Percentiles rank a stretch among this genome's conserved stretches.
Conservation (phyloP, 306 rosid species). For the Prunus fruticosa region DNA sequence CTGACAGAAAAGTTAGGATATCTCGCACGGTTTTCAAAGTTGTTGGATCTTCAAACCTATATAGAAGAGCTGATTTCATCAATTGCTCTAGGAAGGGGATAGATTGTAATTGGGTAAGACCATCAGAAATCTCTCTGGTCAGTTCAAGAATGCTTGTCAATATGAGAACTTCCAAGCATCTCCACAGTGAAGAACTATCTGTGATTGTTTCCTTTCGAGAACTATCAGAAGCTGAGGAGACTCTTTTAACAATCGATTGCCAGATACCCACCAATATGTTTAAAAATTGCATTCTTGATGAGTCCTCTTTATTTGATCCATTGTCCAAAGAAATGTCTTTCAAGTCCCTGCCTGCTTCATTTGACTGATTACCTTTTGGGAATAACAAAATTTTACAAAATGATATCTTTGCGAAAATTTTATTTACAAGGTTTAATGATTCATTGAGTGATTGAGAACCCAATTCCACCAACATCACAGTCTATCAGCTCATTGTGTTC, state of each 20-base stretch:
- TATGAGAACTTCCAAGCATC: conserved; percentile 58
- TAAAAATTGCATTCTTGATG: conserved; percentile 46
- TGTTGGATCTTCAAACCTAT: conserved; percentile 67
- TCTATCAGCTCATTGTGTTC: conserved; percentile 54
- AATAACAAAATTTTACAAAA: conserved; percentile 61
- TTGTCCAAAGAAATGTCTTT: conserved; percentile 34
- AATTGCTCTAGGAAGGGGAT: conserved; percentile 69
- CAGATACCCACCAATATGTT: conserved; percentile 62
- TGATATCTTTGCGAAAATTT: conserved; percentile 60
- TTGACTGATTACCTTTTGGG: conserved; percentile 28
- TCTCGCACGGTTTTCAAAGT: conserved; percentile 56
- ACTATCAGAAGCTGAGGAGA: conserved; percentile 43
- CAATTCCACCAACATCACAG: conserved; percentile 41
- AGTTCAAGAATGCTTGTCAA: conserved; percentile 56
- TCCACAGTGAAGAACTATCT: conserved; percentile 42
- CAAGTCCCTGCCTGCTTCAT: conserved; percentile 32
- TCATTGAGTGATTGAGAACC: conserved; percentile 43
- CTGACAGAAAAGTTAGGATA: conserved; percentile 46
- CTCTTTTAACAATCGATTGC: conserved; percentile 58
- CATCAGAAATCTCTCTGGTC: conserved; percentile 42
- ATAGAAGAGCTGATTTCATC: conserved; percentile 61
- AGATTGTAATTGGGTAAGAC: conserved; percentile 47
- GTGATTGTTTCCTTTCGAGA: conserved; percentile 34
- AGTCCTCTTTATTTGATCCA: conserved; percentile 29
- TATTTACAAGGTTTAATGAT: conserved; percentile 52